A percentile compares a stretch with the other conserved stretches of the same genome.
Evolutionary conservation across 768 basidiomycete species (phyloP).

Genomic region (Kwoniella dejecticola): DNA sequence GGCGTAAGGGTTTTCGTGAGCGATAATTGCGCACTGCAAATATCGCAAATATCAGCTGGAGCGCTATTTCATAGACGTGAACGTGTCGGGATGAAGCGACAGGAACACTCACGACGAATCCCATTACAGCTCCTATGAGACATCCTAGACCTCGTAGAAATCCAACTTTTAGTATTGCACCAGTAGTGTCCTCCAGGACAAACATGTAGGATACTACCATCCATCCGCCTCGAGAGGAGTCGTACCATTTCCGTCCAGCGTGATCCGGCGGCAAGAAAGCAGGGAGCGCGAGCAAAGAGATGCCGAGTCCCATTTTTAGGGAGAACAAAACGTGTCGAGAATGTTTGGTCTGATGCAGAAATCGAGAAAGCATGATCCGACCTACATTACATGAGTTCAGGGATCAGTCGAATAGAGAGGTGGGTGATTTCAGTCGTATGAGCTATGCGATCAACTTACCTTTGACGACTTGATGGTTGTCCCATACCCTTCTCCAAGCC

Average conservation of each 20-base stretch:
- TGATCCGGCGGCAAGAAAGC: constrained; percentile 42
- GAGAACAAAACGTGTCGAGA: constrained; percentile 49
- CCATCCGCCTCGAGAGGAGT: constrained; percentile 48
- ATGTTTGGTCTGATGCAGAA: constrained; percentile 34
- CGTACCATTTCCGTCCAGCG: constrained; percentile 48
- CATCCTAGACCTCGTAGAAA: constrained; percentile 53
- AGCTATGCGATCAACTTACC: constrained; percentile 17
- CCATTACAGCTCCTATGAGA: constrained; percentile 49
- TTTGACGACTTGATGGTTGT: constrained; percentile 24
- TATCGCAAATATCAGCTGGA: neutral
- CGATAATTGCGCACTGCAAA: constrained; percentile 46
- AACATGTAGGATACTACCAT: constrained; percentile 52
- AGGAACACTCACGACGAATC: constrained; percentile 45
- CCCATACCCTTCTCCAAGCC: constrained; percentile 37
- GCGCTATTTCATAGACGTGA: neutral
- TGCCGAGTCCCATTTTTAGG: constrained; percentile 48
- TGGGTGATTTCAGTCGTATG: neutral
- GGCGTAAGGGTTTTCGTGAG: constrained; percentile 49
- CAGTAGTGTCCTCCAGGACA: constrained; percentile 54
- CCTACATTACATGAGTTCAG: constrained; percentile 26
- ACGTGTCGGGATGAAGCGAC: neutral
- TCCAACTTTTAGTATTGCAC: constrained; percentile 52
- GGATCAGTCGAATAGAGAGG: too few species aligned
- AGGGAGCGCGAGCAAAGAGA: constrained; percentile 50
- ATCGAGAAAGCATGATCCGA: constrained; percentile 39